A percentile compares a stretch with the other conserved stretches of the same genome.
Evolutionary conservation across 1,139 yeast species (phyloP).

Genomic region (Pneumocystis oryctolagi): DNA sequence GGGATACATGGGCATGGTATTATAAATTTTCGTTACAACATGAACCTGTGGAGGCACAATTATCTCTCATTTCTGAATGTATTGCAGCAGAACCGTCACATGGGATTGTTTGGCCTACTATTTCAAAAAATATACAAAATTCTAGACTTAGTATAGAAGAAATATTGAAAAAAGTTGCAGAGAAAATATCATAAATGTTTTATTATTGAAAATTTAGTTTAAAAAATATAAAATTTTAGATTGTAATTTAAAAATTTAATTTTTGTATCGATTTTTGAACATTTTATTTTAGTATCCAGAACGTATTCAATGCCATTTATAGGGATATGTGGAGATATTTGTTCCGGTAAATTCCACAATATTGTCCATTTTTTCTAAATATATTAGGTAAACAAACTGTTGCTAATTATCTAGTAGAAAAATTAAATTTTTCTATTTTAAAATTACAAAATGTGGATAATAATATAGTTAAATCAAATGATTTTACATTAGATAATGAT

Average conservation of each 20-base stretch:
- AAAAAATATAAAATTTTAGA: background rate
- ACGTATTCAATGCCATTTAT: background rate
- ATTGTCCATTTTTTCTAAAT: background rate
- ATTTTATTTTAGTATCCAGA: background rate
- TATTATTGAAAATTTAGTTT: background rate
- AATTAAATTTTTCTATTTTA: background rate
- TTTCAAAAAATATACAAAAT: slow-evolving; percentile 33
- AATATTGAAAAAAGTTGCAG: slow-evolving; percentile 21
- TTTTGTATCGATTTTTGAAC: background rate
- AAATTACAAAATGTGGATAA: background rate
- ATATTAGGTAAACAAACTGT: background rate
- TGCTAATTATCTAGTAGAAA: background rate
- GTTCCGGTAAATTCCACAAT: background rate
- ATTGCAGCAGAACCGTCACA: slow-evolving; percentile 37
- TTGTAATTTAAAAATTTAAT: background rate
- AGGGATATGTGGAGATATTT: background rate
- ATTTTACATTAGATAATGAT: background rate
- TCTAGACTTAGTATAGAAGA: slow-evolving; percentile 28
- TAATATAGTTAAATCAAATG: background rate
- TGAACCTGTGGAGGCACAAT: slow-evolving; percentile 22
- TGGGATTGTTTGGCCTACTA: slow-evolving; percentile 44
- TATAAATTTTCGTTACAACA: slow-evolving; percentile 31
- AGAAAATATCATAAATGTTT: slow-evolving; percentile 17
- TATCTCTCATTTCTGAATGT: slow-evolving; percentile 24
- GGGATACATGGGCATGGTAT: slow-evolving; percentile 69